A percentile compares a stretch with the other conserved stretches of the same genome.
Conservation (phyloP, 495 filamentous ascomycete species). For the Chaetomium tenue region DNA sequence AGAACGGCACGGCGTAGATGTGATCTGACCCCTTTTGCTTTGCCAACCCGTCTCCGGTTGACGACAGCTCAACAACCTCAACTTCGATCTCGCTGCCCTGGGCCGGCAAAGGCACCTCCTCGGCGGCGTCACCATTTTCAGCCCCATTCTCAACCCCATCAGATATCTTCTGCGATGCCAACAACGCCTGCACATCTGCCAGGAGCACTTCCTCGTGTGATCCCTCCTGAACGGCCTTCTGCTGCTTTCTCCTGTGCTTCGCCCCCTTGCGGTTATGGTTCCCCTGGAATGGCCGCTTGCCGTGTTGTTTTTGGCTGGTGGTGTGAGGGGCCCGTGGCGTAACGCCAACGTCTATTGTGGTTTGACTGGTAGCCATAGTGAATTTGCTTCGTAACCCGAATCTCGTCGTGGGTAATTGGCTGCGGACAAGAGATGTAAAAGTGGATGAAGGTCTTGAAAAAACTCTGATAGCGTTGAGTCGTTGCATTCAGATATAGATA, state of each 20-base stretch:
- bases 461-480: conserved; percentile 19
- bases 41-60: conserved; percentile 87
- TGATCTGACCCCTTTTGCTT: conserved; percentile 60
- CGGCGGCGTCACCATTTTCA: conserved; percentile 13
- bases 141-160: conserved; percentile 30
- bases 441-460: conserved; percentile 12
- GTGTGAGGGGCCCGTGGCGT: conserved; percentile 11
- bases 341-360: conserved; percentile 7
- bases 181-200: conserved; percentile 63
- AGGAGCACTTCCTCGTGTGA: conserved; percentile 72
- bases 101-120: conserved; percentile 55
- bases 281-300: conserved; percentile 21
- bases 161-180: conserved; percentile 52
- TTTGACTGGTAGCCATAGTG: conserved; percentile 20
- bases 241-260: conserved; percentile 28
- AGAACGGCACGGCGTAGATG: conserved; percentile 86
- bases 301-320: conserved; percentile 15
- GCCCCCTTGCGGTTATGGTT: conserved; percentile 20
- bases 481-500: conserved; percentile 10
- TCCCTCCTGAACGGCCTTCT: conserved; percentile 36
- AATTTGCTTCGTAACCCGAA: not conserved
- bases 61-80: conserved; percentile 70
- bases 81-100: conserved; percentile 75
- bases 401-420: conserved; percentile 6
- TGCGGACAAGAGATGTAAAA: conserved; percentile 1